Percentiles rank a stretch among this genome's conserved stretches.
Conservation (phyloP, 306 rosid genomes). For the Adenanthera pavonina region DNA sequence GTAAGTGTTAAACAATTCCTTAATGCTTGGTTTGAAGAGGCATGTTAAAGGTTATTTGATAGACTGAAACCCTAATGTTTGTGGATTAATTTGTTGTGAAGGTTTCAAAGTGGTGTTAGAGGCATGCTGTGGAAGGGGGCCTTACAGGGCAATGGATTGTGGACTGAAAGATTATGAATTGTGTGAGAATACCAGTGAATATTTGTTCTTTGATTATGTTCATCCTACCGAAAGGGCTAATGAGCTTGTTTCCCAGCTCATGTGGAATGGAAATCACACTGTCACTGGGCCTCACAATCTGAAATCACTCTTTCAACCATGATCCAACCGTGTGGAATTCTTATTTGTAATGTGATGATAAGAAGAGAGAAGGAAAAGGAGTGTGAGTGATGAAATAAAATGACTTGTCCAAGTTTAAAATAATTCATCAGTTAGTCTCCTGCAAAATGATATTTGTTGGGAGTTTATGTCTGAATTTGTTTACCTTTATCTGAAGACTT, state of each 20-base stretch:
- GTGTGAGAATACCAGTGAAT: slow-evolving; percentile 17
- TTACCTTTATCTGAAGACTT: too few species aligned
- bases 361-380: too few species aligned
- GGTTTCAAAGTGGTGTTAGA: slow-evolving; percentile 41
- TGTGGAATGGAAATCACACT: slow-evolving; percentile 34
- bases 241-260: slow-evolving; percentile 29
- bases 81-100: not conserved
- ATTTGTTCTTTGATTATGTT: slow-evolving; percentile 49
- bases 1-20: slow-evolving; percentile 36
- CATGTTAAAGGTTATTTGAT: too few species aligned
- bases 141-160: not conserved
- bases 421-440: too few species aligned
- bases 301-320: not conserved
- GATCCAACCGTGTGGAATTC: not conserved
- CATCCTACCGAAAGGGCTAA: slow-evolving; percentile 48
- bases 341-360: not conserved
- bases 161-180: slow-evolving; percentile 11
- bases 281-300: slow-evolving; percentile 8
- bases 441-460: too few species aligned
- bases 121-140: slow-evolving; percentile 29
- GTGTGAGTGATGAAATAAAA: too few species aligned
- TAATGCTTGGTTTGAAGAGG: too few species aligned
- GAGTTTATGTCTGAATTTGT: too few species aligned
- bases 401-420: not conserved
- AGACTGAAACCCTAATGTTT: too few species aligned